Conservation (phyloP, 768 basidiomycete genomes). For the Kwoniella bestiolae region DNA sequence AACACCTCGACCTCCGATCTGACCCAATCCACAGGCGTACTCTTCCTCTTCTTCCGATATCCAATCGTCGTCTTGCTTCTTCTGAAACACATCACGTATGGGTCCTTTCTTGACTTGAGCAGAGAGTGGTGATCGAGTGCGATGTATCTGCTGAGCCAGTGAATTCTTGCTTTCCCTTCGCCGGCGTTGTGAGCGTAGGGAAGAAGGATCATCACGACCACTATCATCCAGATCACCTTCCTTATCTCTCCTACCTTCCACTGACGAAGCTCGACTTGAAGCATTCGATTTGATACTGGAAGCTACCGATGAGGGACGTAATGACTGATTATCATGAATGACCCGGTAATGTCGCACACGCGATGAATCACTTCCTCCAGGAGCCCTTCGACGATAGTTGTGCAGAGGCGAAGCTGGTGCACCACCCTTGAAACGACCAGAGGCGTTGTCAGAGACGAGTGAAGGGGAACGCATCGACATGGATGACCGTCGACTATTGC, state of each 20-base stretch:
- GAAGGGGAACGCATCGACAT: constrained; percentile 75
- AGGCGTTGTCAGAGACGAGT: constrained; percentile 68
- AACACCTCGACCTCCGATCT: constrained; percentile 19
- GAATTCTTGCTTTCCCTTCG: constrained; percentile 47
- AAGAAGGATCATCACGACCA: constrained; percentile 56
- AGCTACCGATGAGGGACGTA: constrained; percentile 73
- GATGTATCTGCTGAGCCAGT: constrained; percentile 62
- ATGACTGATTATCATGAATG: constrained; percentile 48
- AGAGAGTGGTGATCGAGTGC: constrained; percentile 69
- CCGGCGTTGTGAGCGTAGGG: constrained; percentile 58
- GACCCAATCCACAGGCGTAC: constrained; percentile 56
- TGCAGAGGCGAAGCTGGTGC: constrained; percentile 80
- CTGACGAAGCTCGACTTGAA: constrained; percentile 78
- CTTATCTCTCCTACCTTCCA: constrained; percentile 61
- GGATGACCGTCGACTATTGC: constrained; percentile 58
- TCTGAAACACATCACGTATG: constrained; percentile 57
- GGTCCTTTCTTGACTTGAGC: constrained; percentile 33
- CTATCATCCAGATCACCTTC: constrained; percentile 33
- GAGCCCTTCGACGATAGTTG: constrained; percentile 73
- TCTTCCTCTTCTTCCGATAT: constrained; percentile 54
- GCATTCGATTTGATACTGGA: constrained; percentile 70
- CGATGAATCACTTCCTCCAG: constrained; percentile 72
- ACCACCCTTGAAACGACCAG: constrained; percentile 60
- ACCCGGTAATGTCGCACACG: constrained; percentile 63
- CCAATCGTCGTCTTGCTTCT: constrained; percentile 57